A percentile compares a stretch with the other conserved stretches of the same genome.
These are phyloP conservation scores for Alternaria tenuissima DNA, from an alignment of 2,329 filamentous ascomycete genomes.

Conservation along the genomic window DNA sequence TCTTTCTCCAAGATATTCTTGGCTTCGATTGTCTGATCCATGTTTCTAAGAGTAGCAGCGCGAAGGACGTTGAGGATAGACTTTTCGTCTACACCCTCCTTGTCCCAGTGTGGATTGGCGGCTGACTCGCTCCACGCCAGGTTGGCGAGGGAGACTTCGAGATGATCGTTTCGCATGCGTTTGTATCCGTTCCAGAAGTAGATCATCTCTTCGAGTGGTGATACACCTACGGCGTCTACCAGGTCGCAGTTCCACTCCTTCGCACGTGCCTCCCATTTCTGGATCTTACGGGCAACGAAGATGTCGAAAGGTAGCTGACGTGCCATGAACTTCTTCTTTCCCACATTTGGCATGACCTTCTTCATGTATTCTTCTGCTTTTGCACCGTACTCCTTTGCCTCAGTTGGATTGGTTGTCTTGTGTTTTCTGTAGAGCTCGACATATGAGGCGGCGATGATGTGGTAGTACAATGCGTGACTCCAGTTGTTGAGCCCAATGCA, in stretches of 20 bases:
- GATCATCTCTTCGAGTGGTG: constrained; percentile 87
- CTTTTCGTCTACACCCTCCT: constrained; percentile 65
- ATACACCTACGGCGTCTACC: constrained; percentile 80
- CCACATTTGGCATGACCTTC: constrained; percentile 75
- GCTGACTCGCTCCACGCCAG: constrained; percentile 72
- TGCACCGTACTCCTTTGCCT: constrained; percentile 52
- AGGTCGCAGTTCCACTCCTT: constrained; percentile 70
- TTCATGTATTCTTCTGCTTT: constrained; percentile 73
- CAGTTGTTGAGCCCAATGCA: constrained; percentile 72
- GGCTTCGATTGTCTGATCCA: constrained; percentile 71
- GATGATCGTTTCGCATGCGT: constrained; percentile 73
- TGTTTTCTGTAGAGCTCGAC: constrained; percentile 80
- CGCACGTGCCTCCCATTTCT: constrained; percentile 85
- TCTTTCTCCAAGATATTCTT: constrained; percentile 68
- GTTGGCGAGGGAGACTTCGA: constrained; percentile 69
- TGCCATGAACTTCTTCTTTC: constrained; percentile 90
- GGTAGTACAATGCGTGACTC: constrained; percentile 90
- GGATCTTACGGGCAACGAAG: constrained; percentile 82
- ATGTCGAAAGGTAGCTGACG: constrained; percentile 88
- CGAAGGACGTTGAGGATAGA: constrained; percentile 73
- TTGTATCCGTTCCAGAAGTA: constrained; percentile 93
- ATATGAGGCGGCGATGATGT: constrained; percentile 80
- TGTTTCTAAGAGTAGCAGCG: constrained; percentile 70
- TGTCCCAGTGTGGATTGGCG: constrained; percentile 58
- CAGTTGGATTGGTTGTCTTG: constrained; percentile 52